Conservation (phyloP, 345 rosid species). For the Bruguiera gymnorhiza region DNA sequence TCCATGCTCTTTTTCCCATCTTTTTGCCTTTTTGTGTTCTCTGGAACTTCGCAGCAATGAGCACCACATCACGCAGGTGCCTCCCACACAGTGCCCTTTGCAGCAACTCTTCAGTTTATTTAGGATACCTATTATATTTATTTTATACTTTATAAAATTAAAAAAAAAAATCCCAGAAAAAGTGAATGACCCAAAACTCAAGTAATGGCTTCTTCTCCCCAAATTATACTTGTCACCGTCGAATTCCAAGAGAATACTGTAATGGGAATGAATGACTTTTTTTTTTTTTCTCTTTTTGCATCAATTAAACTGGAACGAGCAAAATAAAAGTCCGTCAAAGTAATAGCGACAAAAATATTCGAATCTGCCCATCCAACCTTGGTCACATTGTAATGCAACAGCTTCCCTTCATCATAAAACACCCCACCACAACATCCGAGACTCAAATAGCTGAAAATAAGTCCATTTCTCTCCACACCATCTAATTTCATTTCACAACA, state of each 20-base stretch:
- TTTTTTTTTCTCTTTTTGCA: conserved; percentile 23
- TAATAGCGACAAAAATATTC: conserved; percentile 58
- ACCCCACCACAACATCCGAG: conserved; percentile 44
- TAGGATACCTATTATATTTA: no score
- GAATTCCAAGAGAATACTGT: conserved; percentile 67
- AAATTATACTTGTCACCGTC: conserved; percentile 45
- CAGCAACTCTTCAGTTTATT: conserved; percentile 55
- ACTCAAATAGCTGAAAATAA: conserved; percentile 63
- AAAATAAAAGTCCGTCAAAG: conserved; percentile 64
- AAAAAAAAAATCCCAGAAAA: no score
- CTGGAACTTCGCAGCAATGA: conserved; percentile 72
- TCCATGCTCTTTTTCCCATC: conserved; percentile 64
- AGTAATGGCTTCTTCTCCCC: conserved; percentile 49
- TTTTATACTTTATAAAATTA: no score
- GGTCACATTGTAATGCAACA: conserved; percentile 52
- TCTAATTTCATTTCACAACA: conserved; percentile 43
- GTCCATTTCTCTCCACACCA: conserved; percentile 48
- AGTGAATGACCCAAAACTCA: no score
- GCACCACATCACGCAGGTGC: conserved; percentile 60
- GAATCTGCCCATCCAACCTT: conserved; percentile 49
- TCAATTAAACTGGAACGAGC: conserved; percentile 44
- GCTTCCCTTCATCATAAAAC: conserved; percentile 60
- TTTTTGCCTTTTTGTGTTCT: conserved; percentile 49
- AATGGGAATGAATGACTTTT: conserved; percentile 41
- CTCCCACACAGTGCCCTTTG: conserved; percentile 44